Percentiles rank a stretch among this genome's conserved stretches.
These are phyloP conservation scores for Fusarium sp. DNA, from an alignment of 2,329 filamentous ascomycete species.

Conservation along the genomic window DNA sequence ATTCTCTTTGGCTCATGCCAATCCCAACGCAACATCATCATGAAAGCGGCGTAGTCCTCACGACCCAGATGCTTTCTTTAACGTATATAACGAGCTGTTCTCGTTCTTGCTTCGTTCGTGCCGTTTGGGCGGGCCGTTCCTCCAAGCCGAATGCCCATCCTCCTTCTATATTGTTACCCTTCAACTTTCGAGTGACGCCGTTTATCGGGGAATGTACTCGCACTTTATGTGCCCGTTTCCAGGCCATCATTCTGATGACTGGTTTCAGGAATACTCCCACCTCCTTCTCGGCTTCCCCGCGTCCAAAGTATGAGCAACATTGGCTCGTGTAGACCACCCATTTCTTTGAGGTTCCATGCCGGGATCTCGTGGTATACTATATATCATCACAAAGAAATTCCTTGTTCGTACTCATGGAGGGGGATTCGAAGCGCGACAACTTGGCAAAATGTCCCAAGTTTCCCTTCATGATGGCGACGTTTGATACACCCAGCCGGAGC, in stretches of 20 bases:
- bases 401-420: not conserved
- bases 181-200: too few species aligned
- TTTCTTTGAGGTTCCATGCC: not conserved
- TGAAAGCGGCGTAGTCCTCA: not conserved
- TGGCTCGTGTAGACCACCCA: not conserved
- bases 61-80: not conserved
- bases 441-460: too few species aligned
- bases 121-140: not conserved
- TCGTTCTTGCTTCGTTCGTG: not conserved
- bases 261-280: not conserved
- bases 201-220: too few species aligned
- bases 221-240: not conserved
- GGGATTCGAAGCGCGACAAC: not conserved
- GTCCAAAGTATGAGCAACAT: too few species aligned
- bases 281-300: not conserved
- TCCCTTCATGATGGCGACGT: too few species aligned
- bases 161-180: not conserved
- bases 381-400: not conserved
- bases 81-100: not conserved
- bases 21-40: not conserved
- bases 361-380: not conserved
- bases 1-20: not conserved
- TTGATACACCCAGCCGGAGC: not conserved
- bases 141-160: too few species aligned
- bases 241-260: not conserved